Evolutionary conservation across 257 asterid genomes (phyloP), one percentile per base, ranked within the genome.

Genomic region (Linderniella brevidens): DNA sequence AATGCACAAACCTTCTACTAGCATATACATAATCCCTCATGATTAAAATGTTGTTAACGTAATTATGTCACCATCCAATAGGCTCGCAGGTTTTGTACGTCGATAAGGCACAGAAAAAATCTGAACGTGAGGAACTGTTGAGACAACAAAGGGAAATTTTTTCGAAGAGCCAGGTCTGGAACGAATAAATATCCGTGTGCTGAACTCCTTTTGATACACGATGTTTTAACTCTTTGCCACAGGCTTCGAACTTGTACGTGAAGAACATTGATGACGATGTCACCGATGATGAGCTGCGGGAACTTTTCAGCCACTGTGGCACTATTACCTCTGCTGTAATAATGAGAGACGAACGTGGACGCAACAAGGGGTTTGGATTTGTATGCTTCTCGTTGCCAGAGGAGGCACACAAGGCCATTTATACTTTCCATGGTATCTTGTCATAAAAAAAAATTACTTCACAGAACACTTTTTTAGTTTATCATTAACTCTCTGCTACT

Each of bases 311-410:
- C 58, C 57, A 48, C 36, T 86, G 93, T 71, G 97, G 93, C 20
- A 60, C 68, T 25, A 79, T 82, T 55, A 82, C 82, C 46, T 86
- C 94, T 19, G 92, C 69, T 12, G 82, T 69, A 62, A 58, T 82
- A 49, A 86, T 86, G 97, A 68, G 66, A 61, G 93, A 86, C 60
- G 87, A 79, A 15, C 79, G 73, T 61, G 94, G 92, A 58, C 38
- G 74, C 37, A 75, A 85, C 65, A 82, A 69, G 64, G 97, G 94
- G 54, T 82, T 79, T 65, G 97, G 94, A 54, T 86, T 86, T 66
- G 85, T 82, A 52, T 86, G 94, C 77, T 86, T 79, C 74, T 74
- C 94, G 48, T 64, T 61, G 4, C 82, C 86, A 6, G 85, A 73
- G 58, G 94, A 82, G 68, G 94, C 94, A 29, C 55, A 29, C 48